These are phyloP conservation scores for Lineolata rhizophorae DNA, from an alignment of 495 filamentous ascomycete species.

Conservation along the genomic window DNA sequence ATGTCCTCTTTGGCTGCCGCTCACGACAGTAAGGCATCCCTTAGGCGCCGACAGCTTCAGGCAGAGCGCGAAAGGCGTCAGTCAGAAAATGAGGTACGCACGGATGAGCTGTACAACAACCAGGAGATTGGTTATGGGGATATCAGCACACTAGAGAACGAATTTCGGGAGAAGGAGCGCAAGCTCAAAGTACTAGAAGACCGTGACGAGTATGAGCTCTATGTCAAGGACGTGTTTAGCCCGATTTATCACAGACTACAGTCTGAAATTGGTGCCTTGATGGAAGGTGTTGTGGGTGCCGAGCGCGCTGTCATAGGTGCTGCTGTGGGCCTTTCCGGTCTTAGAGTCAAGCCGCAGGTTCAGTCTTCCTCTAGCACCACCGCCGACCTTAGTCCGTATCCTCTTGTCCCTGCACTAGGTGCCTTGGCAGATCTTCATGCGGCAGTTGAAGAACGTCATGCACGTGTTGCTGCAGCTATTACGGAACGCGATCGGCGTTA, in stretches of 20 bases:
- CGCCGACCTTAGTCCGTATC: background rate
- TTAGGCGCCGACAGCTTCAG: slow-evolving; percentile 23
- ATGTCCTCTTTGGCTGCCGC: slow-evolving; percentile 21
- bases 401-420: background rate
- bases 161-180: slow-evolving; percentile 33
- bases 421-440: slow-evolving; percentile 5
- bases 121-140: slow-evolving; percentile 40
- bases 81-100: slow-evolving; percentile 29
- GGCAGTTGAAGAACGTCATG: slow-evolving; percentile 14
- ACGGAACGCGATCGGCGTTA: slow-evolving; percentile 18
- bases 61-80: slow-evolving; percentile 27
- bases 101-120: slow-evolving; percentile 33
- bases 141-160: slow-evolving; percentile 35
- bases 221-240: slow-evolving; percentile 28
- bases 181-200: slow-evolving; percentile 32
- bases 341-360: too few relatives aligned
- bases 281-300: slow-evolving; percentile 23
- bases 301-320: slow-evolving; percentile 7
- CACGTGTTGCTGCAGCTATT: slow-evolving; percentile 14
- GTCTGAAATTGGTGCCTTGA: slow-evolving; percentile 28
- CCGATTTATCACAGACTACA: slow-evolving; percentile 28
- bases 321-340: background rate
- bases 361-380: too few relatives aligned
- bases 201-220: slow-evolving; percentile 29
- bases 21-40: slow-evolving; percentile 25